phyloP scores from a whole-genome alignment of 1,284 basidiomycete species.

The Tylopilus orsonianus region DNA sequence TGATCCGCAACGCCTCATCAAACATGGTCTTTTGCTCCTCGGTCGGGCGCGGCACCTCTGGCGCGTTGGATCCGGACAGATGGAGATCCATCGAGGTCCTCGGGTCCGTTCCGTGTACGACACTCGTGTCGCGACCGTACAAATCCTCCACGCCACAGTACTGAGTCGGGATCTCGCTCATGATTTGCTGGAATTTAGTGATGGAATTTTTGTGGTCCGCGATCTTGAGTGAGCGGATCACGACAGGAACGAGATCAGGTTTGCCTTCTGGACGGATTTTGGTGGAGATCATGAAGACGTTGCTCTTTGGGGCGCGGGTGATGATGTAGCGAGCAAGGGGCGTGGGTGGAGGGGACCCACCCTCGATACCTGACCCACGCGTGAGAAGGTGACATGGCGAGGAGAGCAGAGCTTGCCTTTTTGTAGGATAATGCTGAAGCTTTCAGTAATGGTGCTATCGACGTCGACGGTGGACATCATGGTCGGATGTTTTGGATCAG shows the following conservation, averaged over 20 bases:
- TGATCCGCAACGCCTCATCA: slow-evolving; percentile 63
- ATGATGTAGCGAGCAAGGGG: slow-evolving; percentile 55
- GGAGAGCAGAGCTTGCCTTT: neutral
- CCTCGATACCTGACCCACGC: slow-evolving; percentile 38
- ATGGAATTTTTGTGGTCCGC: slow-evolving; percentile 44
- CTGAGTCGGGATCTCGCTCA: slow-evolving; percentile 55
- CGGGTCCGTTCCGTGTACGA: slow-evolving; percentile 33
- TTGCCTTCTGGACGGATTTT: slow-evolving; percentile 48
- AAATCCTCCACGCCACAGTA: slow-evolving; percentile 60
- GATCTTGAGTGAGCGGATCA: slow-evolving; percentile 32
- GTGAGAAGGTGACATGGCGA: neutral
- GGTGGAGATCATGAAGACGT: slow-evolving; percentile 46
- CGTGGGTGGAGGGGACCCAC: slow-evolving; percentile 66
- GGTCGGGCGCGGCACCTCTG: slow-evolving; percentile 51
- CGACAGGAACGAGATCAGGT: slow-evolving; percentile 41
- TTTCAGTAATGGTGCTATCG: neutral
- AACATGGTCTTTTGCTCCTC: slow-evolving; percentile 63
- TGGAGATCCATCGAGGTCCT: neutral
- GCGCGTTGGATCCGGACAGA: slow-evolving; percentile 53
- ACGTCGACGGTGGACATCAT: neutral
- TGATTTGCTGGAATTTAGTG: slow-evolving; percentile 55
- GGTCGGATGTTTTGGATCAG: neutral
- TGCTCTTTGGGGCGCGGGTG: slow-evolving; percentile 39
- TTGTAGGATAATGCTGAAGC: neutral
- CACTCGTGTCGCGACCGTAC: slow-evolving; percentile 64